Evolutionary conservation across 2,329 filamentous ascomycete genomes (phyloP).

Genomic region (Ophiostoma triangulosporum): DNA sequence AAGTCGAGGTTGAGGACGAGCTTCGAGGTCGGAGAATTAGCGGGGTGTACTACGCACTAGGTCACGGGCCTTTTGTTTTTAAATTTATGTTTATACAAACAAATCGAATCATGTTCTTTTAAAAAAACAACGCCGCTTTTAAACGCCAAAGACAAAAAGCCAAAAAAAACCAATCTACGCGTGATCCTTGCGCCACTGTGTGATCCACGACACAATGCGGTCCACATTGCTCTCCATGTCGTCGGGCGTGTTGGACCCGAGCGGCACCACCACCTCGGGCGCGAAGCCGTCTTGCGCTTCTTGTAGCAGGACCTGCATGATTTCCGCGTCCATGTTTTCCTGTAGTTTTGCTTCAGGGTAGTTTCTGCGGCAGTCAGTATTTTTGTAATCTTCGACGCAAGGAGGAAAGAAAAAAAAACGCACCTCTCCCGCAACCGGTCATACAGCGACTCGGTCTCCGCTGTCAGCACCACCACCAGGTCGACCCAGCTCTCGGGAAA

Average conservation of each 20-base stretch:
- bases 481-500: conserved; percentile 93
- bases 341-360: conserved; percentile 81
- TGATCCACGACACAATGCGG: conserved; percentile 68
- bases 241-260: conserved; percentile 67
- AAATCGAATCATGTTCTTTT: too few relatives aligned
- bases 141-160: neutral
- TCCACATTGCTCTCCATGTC: conserved; percentile 85
- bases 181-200: conserved; percentile 65
- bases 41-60: too few relatives aligned
- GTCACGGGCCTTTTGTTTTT: too few relatives aligned
- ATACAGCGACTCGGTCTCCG: conserved; percentile 67
- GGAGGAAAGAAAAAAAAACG: conserved; percentile 12
- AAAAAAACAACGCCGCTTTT: too few relatives aligned
- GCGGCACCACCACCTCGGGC: conserved; percentile 75
- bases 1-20: neutral
- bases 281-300: conserved; percentile 83
- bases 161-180: neutral
- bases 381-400: too few relatives aligned
- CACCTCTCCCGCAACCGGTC: conserved; percentile 68
- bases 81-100: too few relatives aligned
- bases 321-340: conserved; percentile 93
- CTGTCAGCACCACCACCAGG: conserved; percentile 79
- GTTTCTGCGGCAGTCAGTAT: conserved; percentile 34
- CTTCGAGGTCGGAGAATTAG: too few relatives aligned
- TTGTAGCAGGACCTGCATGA: conserved; percentile 87